Base-by-base conservation (phyloP, 169 alveolate genomes). In the Plasmodium chabaudi region DNA sequence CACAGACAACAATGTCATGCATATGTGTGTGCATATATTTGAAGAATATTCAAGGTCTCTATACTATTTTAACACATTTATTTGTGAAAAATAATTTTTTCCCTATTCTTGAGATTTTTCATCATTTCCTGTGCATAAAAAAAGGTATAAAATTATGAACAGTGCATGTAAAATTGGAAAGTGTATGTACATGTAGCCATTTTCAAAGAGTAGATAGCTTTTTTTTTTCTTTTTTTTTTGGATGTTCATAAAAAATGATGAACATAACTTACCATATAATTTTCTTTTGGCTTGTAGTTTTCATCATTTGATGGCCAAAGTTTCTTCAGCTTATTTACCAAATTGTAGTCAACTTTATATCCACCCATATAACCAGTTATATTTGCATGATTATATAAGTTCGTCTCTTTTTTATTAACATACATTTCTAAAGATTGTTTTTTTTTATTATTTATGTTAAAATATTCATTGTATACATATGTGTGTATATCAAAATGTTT, bases 401-500 rank as follows among this genome's bases (percentile, higher is more conserved):
- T 79, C 1, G 72, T 25, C 25, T 79, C 82, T 3, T 57, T 34
- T 53, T 21, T 23, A 34, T 65, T 44, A 63, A 63, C 56, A 67
- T 75, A 75, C 23, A 53, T 79, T 53, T 51, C 19, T 10, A 79
- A 13, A 39, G n/a, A 42, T 65, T 21, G 2, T 49, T 17, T n/a
- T 19, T 59, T 46, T 5, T 47, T 67, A 13, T 79, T 69, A 51
- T 34, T n/a, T 27, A 79, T 19, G 47, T 79, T 53, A 79, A 79
- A 79, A 55, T 79, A 79, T 49, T 79, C 89, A 42, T 65, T 23
- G 9, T 65, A 53, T 13, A 79, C 39, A 64, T 79, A 79, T 59
- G 53, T 69, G 67, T 79, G 89, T 60, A 79, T 79, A 47, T 79
- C 82, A 47, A 79, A 79, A 65, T 79, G 51, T 79, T 79, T 67